Conservation (phyloP, 805 yeast species). For the Lipomyces orientalis region DNA sequence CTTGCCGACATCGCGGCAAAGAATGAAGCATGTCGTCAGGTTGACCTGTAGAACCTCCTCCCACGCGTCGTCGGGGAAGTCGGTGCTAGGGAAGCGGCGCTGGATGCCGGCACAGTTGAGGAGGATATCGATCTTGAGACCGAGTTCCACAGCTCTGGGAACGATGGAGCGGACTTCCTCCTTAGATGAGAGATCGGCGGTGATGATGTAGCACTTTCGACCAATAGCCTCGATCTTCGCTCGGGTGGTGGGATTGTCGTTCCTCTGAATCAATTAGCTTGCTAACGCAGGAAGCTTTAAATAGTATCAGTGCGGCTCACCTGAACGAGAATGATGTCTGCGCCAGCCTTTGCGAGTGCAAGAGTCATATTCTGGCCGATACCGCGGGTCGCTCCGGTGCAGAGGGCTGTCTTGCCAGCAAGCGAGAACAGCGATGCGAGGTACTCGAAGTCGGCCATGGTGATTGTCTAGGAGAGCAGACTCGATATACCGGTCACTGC, state of each 20-base stretch:
- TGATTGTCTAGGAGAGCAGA: background rate
- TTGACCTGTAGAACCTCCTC: conserved; percentile 52
- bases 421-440: conserved; percentile 45
- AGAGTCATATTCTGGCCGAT: conserved; percentile 60
- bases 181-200: conserved; percentile 41
- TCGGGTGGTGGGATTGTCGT: conserved; percentile 39
- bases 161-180: conserved; percentile 45
- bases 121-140: conserved; percentile 50
- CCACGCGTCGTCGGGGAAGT: conserved; percentile 50
- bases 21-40: conserved; percentile 48
- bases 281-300: background rate
- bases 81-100: conserved; percentile 45
- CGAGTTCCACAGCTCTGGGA: conserved; percentile 42
- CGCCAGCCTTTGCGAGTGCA: conserved; percentile 60
- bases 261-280: conserved; percentile 18
- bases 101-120: conserved; percentile 54
- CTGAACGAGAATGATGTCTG: conserved; percentile 50
- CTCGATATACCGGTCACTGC: background rate
- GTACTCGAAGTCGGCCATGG: conserved; percentile 8
- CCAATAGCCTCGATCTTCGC: conserved; percentile 43
- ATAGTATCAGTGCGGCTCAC: conserved; percentile 16
- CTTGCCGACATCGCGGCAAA: conserved; percentile 49
- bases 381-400: conserved; percentile 65
- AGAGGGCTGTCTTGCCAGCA: conserved; percentile 51
- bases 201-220: conserved; percentile 40